These are phyloP conservation scores for Elsinoe batatas DNA, from an alignment of 2,329 filamentous ascomycete species.

Conservation along the genomic window DNA sequence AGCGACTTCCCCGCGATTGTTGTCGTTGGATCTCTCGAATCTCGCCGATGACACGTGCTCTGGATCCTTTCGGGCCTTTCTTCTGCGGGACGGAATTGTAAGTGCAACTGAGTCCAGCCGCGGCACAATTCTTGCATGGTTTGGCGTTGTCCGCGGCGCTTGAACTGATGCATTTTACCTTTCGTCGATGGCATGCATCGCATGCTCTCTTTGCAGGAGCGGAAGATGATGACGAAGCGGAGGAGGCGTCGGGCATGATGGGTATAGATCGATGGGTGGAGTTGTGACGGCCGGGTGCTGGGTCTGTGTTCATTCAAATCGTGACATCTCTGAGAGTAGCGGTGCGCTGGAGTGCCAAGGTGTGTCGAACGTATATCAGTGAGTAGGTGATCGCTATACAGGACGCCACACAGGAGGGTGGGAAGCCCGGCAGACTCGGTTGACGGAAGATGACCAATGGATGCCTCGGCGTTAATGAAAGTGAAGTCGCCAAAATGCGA, in stretches of 20 bases:
- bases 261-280: not conserved
- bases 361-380: not conserved
- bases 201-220: slow-evolving; percentile 18
- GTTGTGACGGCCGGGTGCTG: not conserved
- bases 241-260: not conserved
- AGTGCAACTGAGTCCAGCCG: slow-evolving; percentile 51
- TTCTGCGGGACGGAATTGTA: slow-evolving; percentile 56
- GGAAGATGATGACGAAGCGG: not conserved
- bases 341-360: not conserved
- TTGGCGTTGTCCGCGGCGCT: slow-evolving; percentile 31
- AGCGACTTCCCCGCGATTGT: not conserved
- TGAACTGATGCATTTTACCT: slow-evolving; percentile 41
- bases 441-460: not conserved
- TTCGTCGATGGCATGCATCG: slow-evolving; percentile 33
- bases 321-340: not conserved
- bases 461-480: not conserved
- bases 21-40: slow-evolving; percentile 42
- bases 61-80: slow-evolving; percentile 53
- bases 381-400: not conserved
- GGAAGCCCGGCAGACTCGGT: not conserved
- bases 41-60: slow-evolving; percentile 54
- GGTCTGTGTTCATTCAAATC: slow-evolving; percentile 2
- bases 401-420: not conserved
- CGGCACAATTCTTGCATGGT: slow-evolving; percentile 52
- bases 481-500: not conserved